Evolutionary conservation across 257 asterid genomes (phyloP), one percentile per base, ranked within the genome.

Genomic region (Oldenlandia corymbosa): DNA sequence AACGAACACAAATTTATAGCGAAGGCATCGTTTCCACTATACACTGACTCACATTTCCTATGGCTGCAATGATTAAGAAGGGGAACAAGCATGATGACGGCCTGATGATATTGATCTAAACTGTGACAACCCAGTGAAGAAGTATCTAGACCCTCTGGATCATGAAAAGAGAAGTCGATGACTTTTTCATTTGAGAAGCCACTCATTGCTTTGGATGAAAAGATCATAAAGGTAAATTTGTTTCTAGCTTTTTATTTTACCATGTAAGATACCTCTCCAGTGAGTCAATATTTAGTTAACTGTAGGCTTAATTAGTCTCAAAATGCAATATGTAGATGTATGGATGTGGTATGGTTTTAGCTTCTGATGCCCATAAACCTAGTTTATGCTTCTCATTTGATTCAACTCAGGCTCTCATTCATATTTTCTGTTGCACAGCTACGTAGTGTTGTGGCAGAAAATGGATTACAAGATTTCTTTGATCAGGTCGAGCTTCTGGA

Each of bases 121-220:
- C 55, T 68, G 58, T 64, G 68, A 47, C 23, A 41, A 54, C 4
- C 74, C 80, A 8, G 66, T 80, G 23, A 18, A 55, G 26, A 68
- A 73, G 60, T 7, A 68, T 65, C 73, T 76, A 67, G 76, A 80
- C 75, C 85, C 80, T 60, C 53, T 76, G 32, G 64, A 67, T 13
- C 77, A 79, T 60, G n/a, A n/a, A 79, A 73, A 71, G 79, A 81
- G 27, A 79, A 79, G n/a, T 79, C 84, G 6, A 78, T 79, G 43
- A 76, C 84, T 31, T 77, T 79, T 28, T 79, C 71, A 28, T 79
- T 79, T 28, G 81, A 76, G 79, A 79, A 76, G 79, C 84, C 84
- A 36, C 34, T 79, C 58, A 58, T 79, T 42, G 79, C 73, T 76
- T 62, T 79, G 68, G 77, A 79, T 77, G 57, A 73, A 72, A 79